Percentiles rank a stretch among this genome's conserved stretches.
These are phyloP conservation scores for Glycine soja DNA, from an alignment of 306 rosid genomes.

Conservation along the genomic window DNA sequence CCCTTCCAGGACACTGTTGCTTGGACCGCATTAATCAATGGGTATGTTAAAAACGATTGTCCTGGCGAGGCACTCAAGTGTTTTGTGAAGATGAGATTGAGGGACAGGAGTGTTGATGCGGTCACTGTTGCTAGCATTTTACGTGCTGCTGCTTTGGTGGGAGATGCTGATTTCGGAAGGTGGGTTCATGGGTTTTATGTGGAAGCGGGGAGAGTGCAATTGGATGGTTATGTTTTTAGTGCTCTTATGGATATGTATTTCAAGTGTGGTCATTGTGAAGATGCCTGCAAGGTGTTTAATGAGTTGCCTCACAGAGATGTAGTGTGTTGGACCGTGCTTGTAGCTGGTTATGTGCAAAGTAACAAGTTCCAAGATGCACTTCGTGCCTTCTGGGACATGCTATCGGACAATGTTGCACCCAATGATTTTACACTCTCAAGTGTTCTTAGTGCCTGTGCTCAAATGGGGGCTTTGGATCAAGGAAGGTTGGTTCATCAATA, in stretches of 20 bases:
- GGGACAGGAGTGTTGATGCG: conserved; percentile 37
- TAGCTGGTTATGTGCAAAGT: conserved; percentile 51
- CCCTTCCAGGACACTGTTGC: conserved; percentile 43
- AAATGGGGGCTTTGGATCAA: conserved; percentile 54
- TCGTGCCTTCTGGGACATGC: conserved; percentile 45
- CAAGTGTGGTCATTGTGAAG: conserved; percentile 48
- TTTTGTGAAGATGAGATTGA: conserved; percentile 51
- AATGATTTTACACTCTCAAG: conserved; percentile 49
- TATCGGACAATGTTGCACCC: conserved; percentile 39
- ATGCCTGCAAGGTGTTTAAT: conserved; percentile 48
- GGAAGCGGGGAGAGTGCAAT: conserved; percentile 46
- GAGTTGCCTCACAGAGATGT: conserved; percentile 49
- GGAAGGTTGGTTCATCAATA: conserved; percentile 52
- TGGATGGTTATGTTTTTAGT: conserved; percentile 51
- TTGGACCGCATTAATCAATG: conserved; percentile 58
- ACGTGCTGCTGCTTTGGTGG: conserved; percentile 47
- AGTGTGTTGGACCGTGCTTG: conserved; percentile 51
- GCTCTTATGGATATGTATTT: conserved; percentile 56
- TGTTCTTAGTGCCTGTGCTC: conserved; percentile 55
- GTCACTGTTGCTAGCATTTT: conserved; percentile 47
- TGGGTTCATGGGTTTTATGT: conserved; percentile 60
- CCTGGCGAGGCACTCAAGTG: conserved; percentile 47
- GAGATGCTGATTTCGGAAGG: conserved; percentile 51
- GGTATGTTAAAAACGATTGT: conserved; percentile 48
- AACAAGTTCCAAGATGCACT: conserved; percentile 50